These are phyloP conservation scores for Tulasnella sp. DNA, from an alignment of 768 basidiomycete species.

Conservation along the genomic window DNA sequence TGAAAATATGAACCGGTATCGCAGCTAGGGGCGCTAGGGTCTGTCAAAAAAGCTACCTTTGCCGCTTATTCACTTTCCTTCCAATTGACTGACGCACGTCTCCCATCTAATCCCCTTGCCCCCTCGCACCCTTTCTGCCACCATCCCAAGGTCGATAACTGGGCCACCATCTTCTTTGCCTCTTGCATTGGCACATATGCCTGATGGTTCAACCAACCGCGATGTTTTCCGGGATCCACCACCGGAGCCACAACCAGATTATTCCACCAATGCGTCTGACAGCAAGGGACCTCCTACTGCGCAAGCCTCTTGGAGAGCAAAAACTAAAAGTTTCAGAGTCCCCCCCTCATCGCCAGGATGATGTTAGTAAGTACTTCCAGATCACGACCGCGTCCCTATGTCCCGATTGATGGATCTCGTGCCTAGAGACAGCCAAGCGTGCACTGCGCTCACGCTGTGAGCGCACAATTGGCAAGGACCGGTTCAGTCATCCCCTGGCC, in stretches of 20 bases:
- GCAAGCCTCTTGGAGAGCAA: slow-evolving; percentile 79
- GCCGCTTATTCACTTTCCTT: not conserved
- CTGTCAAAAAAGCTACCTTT: slow-evolving; percentile 8
- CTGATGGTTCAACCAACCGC: slow-evolving; percentile 5
- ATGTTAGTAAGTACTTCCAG: slow-evolving; percentile 66
- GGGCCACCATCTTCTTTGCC: slow-evolving; percentile 3
- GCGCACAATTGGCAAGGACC: slow-evolving; percentile 40
- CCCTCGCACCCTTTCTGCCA: not conserved
- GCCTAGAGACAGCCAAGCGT: slow-evolving; percentile 66
- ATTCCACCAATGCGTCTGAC: not conserved
- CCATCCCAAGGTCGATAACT: not conserved
- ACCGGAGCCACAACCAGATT: slow-evolving; percentile 29
- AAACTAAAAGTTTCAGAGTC: too few species aligned
- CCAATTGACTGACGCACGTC: not conserved
- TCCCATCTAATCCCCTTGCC: not conserved
- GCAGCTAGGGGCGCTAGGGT: slow-evolving; percentile 38
- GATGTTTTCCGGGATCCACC: slow-evolving; percentile 16
- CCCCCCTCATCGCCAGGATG: slow-evolving; percentile 85
- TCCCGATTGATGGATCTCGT: slow-evolving; percentile 26
- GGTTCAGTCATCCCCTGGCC: slow-evolving; percentile 11
- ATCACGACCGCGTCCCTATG: slow-evolving; percentile 33
- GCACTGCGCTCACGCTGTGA: too few species aligned
- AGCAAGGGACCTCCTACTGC: slow-evolving; percentile 71
- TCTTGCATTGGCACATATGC: slow-evolving; percentile 20
- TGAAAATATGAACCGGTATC: slow-evolving; percentile 70